Percentiles rank a stretch among this genome's conserved stretches.
Conservation (phyloP, 495 filamentous ascomycete species). For the Penicillium egyptiacum region DNA sequence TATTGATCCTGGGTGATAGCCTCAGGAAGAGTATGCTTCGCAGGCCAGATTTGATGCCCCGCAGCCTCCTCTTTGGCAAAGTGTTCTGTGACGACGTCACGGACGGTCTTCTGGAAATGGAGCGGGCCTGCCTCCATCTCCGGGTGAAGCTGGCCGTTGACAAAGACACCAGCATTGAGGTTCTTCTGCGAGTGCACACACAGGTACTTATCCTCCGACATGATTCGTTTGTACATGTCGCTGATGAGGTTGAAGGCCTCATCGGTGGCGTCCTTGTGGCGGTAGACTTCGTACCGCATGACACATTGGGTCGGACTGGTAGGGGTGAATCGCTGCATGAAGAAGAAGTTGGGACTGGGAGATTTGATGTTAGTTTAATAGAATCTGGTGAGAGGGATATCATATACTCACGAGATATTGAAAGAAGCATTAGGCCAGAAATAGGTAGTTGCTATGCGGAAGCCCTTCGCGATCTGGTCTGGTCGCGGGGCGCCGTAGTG, state of each 20-base stretch:
- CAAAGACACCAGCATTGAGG: constrained; percentile 47
- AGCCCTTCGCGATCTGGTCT: constrained; percentile 36
- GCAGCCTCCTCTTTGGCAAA: constrained; percentile 32
- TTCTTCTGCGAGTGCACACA: constrained; percentile 50
- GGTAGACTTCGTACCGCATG: constrained; percentile 51
- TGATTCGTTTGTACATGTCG: constrained; percentile 47
- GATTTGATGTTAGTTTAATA: constrained; percentile 11
- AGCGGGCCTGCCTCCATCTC: constrained; percentile 48
- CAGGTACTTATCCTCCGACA: constrained; percentile 50
- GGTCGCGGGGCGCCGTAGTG: constrained; percentile 42
- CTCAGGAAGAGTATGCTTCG: constrained; percentile 11
- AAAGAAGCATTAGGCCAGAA: constrained; percentile 48
- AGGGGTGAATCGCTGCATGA: constrained; percentile 48
- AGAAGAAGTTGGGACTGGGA: constrained; percentile 48
- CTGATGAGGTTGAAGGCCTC: constrained; percentile 44
- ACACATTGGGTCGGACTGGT: constrained; percentile 32
- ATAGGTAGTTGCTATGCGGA: constrained; percentile 41
- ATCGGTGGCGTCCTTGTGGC: constrained; percentile 46
- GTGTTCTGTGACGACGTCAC: constrained; percentile 41
- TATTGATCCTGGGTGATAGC: constrained; percentile 8
- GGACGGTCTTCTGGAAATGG: constrained; percentile 46
- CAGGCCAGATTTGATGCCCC: constrained; percentile 46
- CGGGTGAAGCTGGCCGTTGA: constrained; percentile 50
- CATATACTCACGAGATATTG: constrained; percentile 41
- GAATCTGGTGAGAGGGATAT: neutral